Evolutionary conservation across 805 yeast genomes (phyloP).

Genomic region (Starmerella riodocensis): DNA sequence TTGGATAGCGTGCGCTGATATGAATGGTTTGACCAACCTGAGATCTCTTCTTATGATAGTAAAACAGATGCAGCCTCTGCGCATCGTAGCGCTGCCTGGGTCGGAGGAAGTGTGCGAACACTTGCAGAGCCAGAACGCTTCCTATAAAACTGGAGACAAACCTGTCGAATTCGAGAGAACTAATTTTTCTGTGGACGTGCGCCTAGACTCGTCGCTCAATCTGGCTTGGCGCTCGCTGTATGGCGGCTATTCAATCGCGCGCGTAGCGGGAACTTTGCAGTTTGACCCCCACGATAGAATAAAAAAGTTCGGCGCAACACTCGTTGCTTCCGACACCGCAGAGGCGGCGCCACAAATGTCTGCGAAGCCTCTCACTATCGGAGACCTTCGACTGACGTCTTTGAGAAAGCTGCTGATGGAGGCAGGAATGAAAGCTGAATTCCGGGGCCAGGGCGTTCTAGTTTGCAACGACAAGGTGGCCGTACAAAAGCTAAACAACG

Average conservation of each 20-base stretch:
- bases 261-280: slow-evolving; percentile 49
- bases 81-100: slow-evolving; percentile 44
- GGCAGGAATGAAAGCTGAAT: slow-evolving; percentile 62
- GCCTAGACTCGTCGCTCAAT: slow-evolving; percentile 52
- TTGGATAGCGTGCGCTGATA: slow-evolving; percentile 61
- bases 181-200: slow-evolving; percentile 29
- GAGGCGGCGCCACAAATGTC: not conserved
- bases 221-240: slow-evolving; percentile 75
- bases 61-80: slow-evolving; percentile 65
- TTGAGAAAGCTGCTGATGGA: slow-evolving; percentile 49
- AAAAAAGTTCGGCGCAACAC: slow-evolving; percentile 8
- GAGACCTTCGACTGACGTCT: slow-evolving; percentile 76
- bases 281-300: slow-evolving; percentile 11
- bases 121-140: not conserved
- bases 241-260: slow-evolving; percentile 71
- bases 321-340: not conserved
- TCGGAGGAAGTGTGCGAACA: slow-evolving; percentile 16
- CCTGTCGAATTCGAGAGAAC: slow-evolving; percentile 12
- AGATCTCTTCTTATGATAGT: slow-evolving; percentile 68
- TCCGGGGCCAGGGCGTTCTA: slow-evolving; percentile 82
- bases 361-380: slow-evolving; percentile 51
- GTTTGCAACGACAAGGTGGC: slow-evolving; percentile 70
- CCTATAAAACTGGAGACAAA: slow-evolving; percentile 10
- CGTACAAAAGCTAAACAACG: slow-evolving; percentile 64
- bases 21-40: slow-evolving; percentile 71